phyloP scores from a whole-genome alignment of 106 monocot genomes.

The Dioscorea dumetorum region DNA sequence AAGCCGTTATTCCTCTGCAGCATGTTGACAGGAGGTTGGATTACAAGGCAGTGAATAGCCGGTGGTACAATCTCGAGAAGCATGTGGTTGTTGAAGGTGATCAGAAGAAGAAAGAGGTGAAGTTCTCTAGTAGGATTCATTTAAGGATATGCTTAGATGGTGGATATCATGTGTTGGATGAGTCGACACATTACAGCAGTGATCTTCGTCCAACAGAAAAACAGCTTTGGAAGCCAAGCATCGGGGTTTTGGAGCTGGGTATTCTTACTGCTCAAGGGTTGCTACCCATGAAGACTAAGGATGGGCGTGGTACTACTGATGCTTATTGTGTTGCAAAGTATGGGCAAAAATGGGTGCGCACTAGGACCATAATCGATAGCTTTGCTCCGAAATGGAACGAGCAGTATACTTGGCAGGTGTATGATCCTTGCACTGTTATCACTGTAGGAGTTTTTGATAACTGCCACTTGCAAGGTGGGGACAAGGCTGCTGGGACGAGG shows the following conservation, averaged over 20 bases:
- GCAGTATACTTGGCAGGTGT: background rate
- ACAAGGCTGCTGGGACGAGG: background rate
- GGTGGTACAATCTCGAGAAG: conserved; percentile 3
- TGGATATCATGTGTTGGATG: conserved; percentile 23
- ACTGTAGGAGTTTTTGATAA: conserved; percentile 1
- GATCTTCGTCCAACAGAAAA: conserved; percentile 15
- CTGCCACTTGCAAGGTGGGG: background rate
- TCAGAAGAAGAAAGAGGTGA: conserved; percentile 5
- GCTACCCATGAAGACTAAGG: background rate
- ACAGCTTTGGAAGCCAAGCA: conserved; percentile 1
- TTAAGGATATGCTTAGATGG: conserved; percentile 17
- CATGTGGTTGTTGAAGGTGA: conserved; percentile 1
- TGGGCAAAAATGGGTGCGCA: background rate
- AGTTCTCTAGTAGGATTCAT: conserved; percentile 19
- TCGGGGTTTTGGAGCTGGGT: background rate
- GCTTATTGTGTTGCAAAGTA: background rate
- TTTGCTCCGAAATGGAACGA: background rate
- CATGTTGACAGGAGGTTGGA: conserved; percentile 3
- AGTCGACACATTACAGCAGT: conserved; percentile 20
- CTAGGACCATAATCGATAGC: background rate
- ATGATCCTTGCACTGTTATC: background rate
- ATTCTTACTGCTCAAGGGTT: background rate
- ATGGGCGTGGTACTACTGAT: background rate
- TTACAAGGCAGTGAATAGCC: background rate
- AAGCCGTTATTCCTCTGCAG: conserved; percentile 5